A percentile compares a stretch with the other conserved stretches of the same genome.
Conservation (phyloP, 1,284 basidiomycete species). For the Rhodotorula sp. region DNA sequence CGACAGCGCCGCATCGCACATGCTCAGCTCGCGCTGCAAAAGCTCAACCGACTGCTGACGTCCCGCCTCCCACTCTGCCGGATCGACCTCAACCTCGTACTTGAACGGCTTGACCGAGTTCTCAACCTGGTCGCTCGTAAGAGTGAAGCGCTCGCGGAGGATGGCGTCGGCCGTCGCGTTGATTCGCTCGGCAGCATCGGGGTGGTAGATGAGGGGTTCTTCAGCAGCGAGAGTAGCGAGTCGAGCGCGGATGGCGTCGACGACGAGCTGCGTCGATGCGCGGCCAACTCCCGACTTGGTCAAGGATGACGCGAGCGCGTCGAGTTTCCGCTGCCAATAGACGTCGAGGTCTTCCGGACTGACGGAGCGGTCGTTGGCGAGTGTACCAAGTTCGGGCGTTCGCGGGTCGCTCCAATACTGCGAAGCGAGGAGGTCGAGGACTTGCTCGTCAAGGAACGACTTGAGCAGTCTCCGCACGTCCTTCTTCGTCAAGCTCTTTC, state of each 20-base stretch:
- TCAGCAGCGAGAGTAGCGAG: conserved; percentile 82
- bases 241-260: conserved; percentile 82
- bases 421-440: conserved; percentile 95
- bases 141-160: conserved; percentile 81
- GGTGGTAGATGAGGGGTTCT: conserved; percentile 91
- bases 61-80: conserved; percentile 85
- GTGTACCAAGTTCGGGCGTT: conserved; percentile 67
- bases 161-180: conserved; percentile 89
- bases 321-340: conserved; percentile 95
- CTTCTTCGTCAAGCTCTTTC: conserved; percentile 81
- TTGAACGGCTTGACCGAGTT: conserved; percentile 99
- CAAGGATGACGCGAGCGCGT: conserved; percentile 82
- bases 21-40: conserved; percentile 76
- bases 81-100: conserved; percentile 85
- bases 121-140: conserved; percentile 97
- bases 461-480: conserved; percentile 85
- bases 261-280: conserved; percentile 89
- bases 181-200: conserved; percentile 79
- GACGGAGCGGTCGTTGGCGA: conserved; percentile 68
- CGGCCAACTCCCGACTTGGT: conserved; percentile 97
- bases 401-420: conserved; percentile 95
- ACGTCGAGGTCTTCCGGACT: conserved; percentile 70
- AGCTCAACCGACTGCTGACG: conserved; percentile 70
- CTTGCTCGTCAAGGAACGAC: conserved; percentile 87
- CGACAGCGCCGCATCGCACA: conserved; percentile 82